Base-by-base conservation (phyloP, 148 eudicot genomes). In the Chenopodium suecicum region DNA sequence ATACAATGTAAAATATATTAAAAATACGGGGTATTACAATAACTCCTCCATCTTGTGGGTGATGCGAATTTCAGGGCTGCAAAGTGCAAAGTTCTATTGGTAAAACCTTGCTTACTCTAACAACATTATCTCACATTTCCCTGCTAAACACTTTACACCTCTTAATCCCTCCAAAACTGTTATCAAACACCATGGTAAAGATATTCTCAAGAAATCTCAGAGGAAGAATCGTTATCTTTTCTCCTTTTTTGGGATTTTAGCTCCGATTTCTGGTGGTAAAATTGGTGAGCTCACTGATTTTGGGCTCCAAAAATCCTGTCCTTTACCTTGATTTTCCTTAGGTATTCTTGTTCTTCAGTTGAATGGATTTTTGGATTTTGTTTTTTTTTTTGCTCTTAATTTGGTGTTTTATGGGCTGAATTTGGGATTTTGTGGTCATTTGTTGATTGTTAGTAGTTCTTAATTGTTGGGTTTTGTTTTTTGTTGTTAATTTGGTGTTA, bases 221-320 rank as follows among this genome's bases (percentile, higher is more conserved):
- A 83, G 93, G 56, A 95, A 93, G 86, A 95, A 90, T 76, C 88
- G 88, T 1, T 95, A 87, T 76, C 90, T 95, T 8, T 93, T 95
- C 87, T 95, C 98, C 0, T 93, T 95, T 78, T 85, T 89, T 4
- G 97, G 98, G 3, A 91, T 92, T 13, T 79, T 95, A 11, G 93
- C 90, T 22, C 96, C 97, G 4, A 44, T 92, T 47, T 82, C 89
- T 56, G 98, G 97, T 23, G 98, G 98, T 7, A 93, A 90, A 82
- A 92, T 95, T 50, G 97, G 98, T 2, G 93, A 93, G 70, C 97
- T 95, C 54, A 88, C 89, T 69, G 85, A 93, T 84, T 87, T 27
- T 95, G 50, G 93, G 92, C 6, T 86, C 98, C 78, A 93, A 92
- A 87, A 95, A 95, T 85, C 98, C 98, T 20, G 77, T 83, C 47